Evolutionary conservation across 768 basidiomycete species (phyloP).

Genomic region (Omphalotus guepiniiformis): DNA sequence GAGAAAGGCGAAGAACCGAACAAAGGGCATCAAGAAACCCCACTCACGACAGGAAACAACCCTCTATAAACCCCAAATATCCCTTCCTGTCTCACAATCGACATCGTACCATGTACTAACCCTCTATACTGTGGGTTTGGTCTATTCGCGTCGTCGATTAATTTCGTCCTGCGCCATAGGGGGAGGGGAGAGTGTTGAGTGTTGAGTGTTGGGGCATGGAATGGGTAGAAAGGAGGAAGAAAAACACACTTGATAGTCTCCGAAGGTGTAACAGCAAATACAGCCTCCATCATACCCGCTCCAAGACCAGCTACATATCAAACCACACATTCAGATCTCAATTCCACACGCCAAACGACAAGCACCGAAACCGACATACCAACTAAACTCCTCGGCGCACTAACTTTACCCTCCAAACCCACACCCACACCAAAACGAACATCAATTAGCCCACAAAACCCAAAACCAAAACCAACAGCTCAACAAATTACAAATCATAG

Average conservation of each 20-base stretch:
- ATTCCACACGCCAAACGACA: not conserved
- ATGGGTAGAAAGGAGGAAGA: not conserved
- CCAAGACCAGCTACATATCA: slow-evolving; percentile 68
- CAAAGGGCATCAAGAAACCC: not conserved
- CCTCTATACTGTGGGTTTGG: slow-evolving; percentile 84
- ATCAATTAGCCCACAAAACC: slow-evolving; percentile 1
- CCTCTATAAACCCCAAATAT: slow-evolving; percentile 84
- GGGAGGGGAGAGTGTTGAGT: not conserved
- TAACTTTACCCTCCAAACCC: slow-evolving; percentile 75
- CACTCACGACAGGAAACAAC: slow-evolving; percentile 85
- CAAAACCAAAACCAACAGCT: too few species aligned
- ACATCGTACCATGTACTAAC: slow-evolving; percentile 75
- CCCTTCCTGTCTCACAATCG: slow-evolving; percentile 85
- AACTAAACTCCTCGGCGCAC: slow-evolving; percentile 76
- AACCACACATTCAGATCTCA: slow-evolving; percentile 36
- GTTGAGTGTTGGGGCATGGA: not conserved
- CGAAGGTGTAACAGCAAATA: slow-evolving; percentile 94
- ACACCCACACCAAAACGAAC: not conserved
- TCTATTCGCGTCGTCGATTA: slow-evolving; percentile 91
- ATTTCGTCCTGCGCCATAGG: slow-evolving; percentile 69
- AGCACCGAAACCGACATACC: slow-evolving; percentile 36
- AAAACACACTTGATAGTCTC: slow-evolving; percentile 92
- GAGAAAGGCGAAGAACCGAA: not conserved
- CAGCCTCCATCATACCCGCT: slow-evolving; percentile 88
- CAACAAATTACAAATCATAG: too few species aligned